Base-by-base conservation (phyloP, 345 rosid species). In the Ceriops zippeliana region DNA sequence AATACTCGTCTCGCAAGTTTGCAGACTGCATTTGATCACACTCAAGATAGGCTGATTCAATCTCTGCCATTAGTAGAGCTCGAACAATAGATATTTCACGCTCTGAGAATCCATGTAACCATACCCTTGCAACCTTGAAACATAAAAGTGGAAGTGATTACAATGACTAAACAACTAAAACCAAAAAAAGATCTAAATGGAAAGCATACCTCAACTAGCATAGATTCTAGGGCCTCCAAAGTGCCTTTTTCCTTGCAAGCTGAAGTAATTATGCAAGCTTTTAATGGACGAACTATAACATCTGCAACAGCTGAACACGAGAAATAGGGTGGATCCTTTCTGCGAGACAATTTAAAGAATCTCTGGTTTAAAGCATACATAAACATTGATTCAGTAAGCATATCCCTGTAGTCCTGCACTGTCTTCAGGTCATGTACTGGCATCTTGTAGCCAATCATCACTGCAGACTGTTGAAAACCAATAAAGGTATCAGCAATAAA, bases 41-140 rank as follows among this genome's bases (percentile, higher is more conserved):
- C 77, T 92, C 96, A 78, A 92, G 84, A 86, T 86, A 92, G 68
- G 98, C 96, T 67, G 98, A 92, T 82, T 92, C 96, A 62, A 92
- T 89, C 82, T 87, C 91, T 0, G 96, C 90, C 91, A 92, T 85
- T 73, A 87, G 75, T 66, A 87, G 79, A 74, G 98, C 90, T 56
- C 89, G 88, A 61, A 84, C 97, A 71, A 93, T 70, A 64, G 90
- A 81, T 79, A 93, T 86, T 75, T 93, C 98, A 63, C 85, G 93
- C 51, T 93, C 98, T 63, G 97, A 90, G 83, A 93, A 93, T 69
- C 98, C 98, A 82, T 87, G 93, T 70, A 89, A 77, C 37, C 90
- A 87, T 60, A 90, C 88, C 82, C 92, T 87, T 73, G 98, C 96
- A 76, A 93, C 87, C 98, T 92, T 92, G 71, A 69, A 72, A 70